These are phyloP conservation scores for Sodiomyces alkalinus DNA, from an alignment of 2,329 filamentous ascomycete species.

Conservation along the genomic window DNA sequence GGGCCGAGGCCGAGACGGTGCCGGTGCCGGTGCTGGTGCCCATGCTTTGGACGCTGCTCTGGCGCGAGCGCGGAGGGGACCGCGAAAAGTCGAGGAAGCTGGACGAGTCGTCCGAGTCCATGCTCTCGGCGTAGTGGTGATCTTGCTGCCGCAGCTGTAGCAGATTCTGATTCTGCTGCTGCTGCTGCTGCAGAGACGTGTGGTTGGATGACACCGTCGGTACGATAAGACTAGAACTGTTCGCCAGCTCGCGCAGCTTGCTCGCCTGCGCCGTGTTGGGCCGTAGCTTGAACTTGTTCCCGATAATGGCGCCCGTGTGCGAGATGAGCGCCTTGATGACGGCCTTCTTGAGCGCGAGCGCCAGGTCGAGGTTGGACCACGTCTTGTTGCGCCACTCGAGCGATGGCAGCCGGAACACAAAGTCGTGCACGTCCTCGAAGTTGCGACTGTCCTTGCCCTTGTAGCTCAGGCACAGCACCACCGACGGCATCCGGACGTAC, in stretches of 20 bases:
- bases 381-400: slow-evolving; percentile 98
- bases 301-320: slow-evolving; percentile 89
- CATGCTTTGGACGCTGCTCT: slow-evolving; percentile 30
- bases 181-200: slow-evolving; percentile 21
- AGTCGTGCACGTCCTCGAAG: slow-evolving; percentile 90
- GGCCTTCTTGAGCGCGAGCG: slow-evolving; percentile 83
- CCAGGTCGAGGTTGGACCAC: slow-evolving; percentile 94
- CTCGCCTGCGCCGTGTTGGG: slow-evolving; percentile 67
- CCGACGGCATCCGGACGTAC: slow-evolving; percentile 86
- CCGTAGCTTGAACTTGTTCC: slow-evolving; percentile 90
- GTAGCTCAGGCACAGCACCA: slow-evolving; percentile 90
- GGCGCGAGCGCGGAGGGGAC: slow-evolving; percentile 38
- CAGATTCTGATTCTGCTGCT: too few species aligned
- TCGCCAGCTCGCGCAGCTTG: slow-evolving; percentile 72
- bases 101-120: slow-evolving; percentile 41
- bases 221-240: slow-evolving; percentile 50
- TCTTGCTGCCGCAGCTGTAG: too few species aligned
- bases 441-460: slow-evolving; percentile 94
- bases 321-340: slow-evolving; percentile 88
- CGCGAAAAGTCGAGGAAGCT: slow-evolving; percentile 43
- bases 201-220: slow-evolving; percentile 17
- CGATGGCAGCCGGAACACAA: slow-evolving; percentile 88
- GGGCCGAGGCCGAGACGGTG: slow-evolving; percentile 24
- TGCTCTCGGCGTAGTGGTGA: slow-evolving; percentile 23
- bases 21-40: slow-evolving; percentile 31